Base-by-base conservation (phyloP, 805 yeast species). In the Teunomyces aglyptinius region DNA sequence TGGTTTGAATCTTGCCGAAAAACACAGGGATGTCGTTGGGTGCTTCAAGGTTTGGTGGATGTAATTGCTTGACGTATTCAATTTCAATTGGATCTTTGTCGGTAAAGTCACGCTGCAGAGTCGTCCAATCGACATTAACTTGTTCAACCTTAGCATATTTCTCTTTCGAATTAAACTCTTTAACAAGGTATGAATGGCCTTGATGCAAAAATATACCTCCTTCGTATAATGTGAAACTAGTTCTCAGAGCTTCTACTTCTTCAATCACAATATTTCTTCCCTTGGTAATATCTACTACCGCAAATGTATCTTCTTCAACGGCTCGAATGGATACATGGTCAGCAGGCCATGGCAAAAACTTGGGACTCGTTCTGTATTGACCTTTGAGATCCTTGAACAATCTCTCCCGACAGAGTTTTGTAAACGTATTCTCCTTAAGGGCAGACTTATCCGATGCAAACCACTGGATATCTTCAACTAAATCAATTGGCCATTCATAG, bases 181-280 rank as follows among this genome's bases (percentile, higher is more conserved):
- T 77, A 0, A 94, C 94, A 34, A 94, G 63, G 57, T 90, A 92
- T 0, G 97, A 89, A 51, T 80, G 77, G 5, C 99, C 99, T 65
- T 94, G 98, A 61, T 94, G 97, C 36, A 92, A 78, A 54, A 87
- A 90, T 2, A 94, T 90, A 0, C 94, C 99, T 1, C 99, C 99
- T 58, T 80, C 84, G 63, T 94, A 94, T 1, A 92, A 60, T 0
- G 98, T 89, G 64, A 94, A 94, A 45, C 90, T 84, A 0, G 95
- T 88, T 57, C 99, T 75, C 33, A 89, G 83, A 5, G 87, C 88
- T 59, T 94, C 98, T 16, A 94, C 80, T 55, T 86, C 91, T 64
- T 94, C 99, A 27, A 94, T 84, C 2, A 92, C 85, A 5, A 79
- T 68, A 59, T 88, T 86, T 45, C 90, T 70, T 26, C 81, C 81